Base-by-base conservation (phyloP, 768 basidiomycete genomes). In the Sporobolomyces roseus region DNA sequence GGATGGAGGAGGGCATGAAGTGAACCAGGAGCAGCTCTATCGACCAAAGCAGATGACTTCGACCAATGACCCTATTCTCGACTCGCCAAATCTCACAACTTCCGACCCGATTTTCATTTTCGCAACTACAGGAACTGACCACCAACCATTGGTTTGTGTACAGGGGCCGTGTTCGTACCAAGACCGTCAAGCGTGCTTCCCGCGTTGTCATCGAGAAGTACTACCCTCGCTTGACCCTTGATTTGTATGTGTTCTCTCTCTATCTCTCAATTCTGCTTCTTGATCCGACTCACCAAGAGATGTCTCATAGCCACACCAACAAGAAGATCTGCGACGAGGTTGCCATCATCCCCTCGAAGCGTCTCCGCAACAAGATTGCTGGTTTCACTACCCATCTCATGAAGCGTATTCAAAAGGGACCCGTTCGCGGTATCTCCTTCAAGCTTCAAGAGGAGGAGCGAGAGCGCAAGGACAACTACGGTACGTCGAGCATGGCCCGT, bases 341-440 rank as follows among this genome's bases (percentile, higher is more conserved):
- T 74, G 81, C 81, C 73, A 78, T 89, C 73, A 93, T 99, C 75
- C 94, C 94, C 67, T 97, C 96, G 64, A 98, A 99, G 83, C 91
- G 94, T 75, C 87, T 99, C 77, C 87, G 96, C 79, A 99, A 99
- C 90, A 99, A 99, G 86, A 89, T 99, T 78, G 88, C 94, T 16
- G 96, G 96, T 53, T 99, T 98, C 87, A 99, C 96, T 68, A 99
- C 96, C 77, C 96, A 99, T 80, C 84, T 99, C 80, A 99, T 99
- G 96, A 97, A 93, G 86, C 93, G 96, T 78, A 99, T 99, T 77
- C 92, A 96, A 81, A 87, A 87, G 68, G 96, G 96, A 4, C 96
- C 96, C 77, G 96, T 99, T 73, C 91, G 93, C 74, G 96, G 96
- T 77, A 99, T 99, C 80, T 98, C 96, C 64, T 99, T 98, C 91